Base-by-base conservation (phyloP, 1,284 basidiomycete genomes). In the Rhodotorula sp. region DNA sequence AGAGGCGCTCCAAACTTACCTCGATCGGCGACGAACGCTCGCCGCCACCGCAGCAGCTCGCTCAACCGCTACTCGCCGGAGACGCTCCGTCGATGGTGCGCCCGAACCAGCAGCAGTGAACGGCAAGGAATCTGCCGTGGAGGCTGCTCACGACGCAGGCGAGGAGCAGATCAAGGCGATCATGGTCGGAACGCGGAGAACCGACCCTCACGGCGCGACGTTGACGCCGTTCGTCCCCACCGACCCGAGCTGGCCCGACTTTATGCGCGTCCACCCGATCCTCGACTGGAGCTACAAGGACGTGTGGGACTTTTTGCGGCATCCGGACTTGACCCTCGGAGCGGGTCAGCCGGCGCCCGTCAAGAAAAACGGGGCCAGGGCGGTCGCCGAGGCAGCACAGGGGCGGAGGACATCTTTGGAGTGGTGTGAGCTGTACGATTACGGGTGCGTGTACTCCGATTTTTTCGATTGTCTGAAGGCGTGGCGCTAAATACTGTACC, bases 221-320 rank as follows among this genome's bases (percentile, higher is more conserved):
- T 85, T 95, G 58, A 85, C 87, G 0, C 86, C 87, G 74, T 85
- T 88, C 60, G 90, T 89, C 74, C 89, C 87, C 76, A 95, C 93
- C 10, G 94, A 97, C 81, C 82, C 86, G 0, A 90, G 86, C 64
- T 99, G 95, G 95, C 95, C 95, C 7, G 80, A 82, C 5, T 92
- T 95, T 70, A 89, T 95, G 79, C 88, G 95, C 28, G 88, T 99
- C 43, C 95, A 99, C 80, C 95, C 97, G 0, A 92, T 99, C 77
- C 90, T 99, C 62, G 90, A 97, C 79, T 99, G 95, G 95, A 84
- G 87, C 0, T 99, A 99, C 81, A 79, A 82, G 3, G 88, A 97
- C 72, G 87, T 99, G 2, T 99, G 97, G 97, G 82, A 84, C 1
- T 99, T 95, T 82, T 83, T 99, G 50, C 84, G 89, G 12, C 84